These are phyloP conservation scores for Cyclotella baltica DNA, from an alignment of 108 stramenopile genomes.

Conservation along the genomic window DNA sequence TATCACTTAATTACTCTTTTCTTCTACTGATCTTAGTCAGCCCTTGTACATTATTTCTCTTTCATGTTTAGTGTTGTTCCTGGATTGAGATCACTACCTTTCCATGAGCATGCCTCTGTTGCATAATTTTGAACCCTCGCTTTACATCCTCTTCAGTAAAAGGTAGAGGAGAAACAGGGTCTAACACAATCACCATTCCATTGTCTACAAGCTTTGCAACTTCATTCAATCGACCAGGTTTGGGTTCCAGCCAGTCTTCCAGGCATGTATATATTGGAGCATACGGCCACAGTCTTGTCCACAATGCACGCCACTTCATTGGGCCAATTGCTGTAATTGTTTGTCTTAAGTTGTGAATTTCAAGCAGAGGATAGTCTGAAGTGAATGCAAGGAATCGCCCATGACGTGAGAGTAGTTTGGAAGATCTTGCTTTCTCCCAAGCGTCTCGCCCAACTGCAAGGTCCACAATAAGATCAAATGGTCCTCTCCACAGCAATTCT, in stretches of 20 bases:
- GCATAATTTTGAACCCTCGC: slow-evolving; percentile 59
- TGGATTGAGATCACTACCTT: slow-evolving; percentile 62
- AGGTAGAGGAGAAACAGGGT: slow-evolving; percentile 68
- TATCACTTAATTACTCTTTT: too few relatives aligned
- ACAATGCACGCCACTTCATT: slow-evolving; percentile 45
- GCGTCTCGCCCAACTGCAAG: slow-evolving; percentile 54
- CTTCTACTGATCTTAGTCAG: too few relatives aligned
- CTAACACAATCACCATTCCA: slow-evolving; percentile 68
- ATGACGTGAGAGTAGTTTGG: slow-evolving; percentile 37
- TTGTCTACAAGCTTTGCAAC: slow-evolving; percentile 48
- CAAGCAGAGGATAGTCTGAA: slow-evolving; percentile 39
- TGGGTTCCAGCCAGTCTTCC: slow-evolving; percentile 25
- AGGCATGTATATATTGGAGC: slow-evolving; percentile 24
- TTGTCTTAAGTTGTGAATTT: slow-evolving; percentile 54
- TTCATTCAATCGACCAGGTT: slow-evolving; percentile 32
- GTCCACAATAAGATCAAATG: slow-evolving; percentile 62
- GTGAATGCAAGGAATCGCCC: slow-evolving; percentile 51
- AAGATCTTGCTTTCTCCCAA: slow-evolving; percentile 43
- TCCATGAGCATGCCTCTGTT: slow-evolving; percentile 69
- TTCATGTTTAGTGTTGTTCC: too few relatives aligned
- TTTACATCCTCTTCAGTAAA: slow-evolving; percentile 76
- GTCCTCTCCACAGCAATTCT: slow-evolving; percentile 17
- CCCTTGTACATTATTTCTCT: too few relatives aligned
- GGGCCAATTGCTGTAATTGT: slow-evolving; percentile 40
- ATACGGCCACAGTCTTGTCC: slow-evolving; percentile 38